Base-by-base conservation (phyloP, 257 asterid species). In the Przewalskia tangutica region DNA sequence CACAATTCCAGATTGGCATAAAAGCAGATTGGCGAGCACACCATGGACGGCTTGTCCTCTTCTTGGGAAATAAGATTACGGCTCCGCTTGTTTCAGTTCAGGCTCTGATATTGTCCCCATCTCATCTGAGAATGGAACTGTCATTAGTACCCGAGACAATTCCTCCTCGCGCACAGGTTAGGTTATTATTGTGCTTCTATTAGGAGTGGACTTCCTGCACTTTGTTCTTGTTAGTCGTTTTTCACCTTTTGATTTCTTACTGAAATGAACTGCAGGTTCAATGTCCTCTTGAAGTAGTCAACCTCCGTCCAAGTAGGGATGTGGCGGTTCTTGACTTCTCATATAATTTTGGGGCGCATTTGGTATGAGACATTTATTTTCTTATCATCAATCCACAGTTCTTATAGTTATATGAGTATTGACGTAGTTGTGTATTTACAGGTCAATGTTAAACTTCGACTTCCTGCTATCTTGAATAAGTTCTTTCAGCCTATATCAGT, bases 1-100 rank as follows among this genome's bases (percentile, higher is more conserved):
- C 56, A 54, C 83, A 50, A 77, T 84, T 80, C 81, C 89, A 95
- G 98, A 92, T 95, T 87, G 98, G 98, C 86, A 92, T 91, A 86
- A 95, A 95, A 90, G 97, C 97, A n/a, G 98, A 95, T 66, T 95
- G 98, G 98, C 90, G 95, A 83, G 92, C 91, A 38, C 97, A 91
- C 84, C 97, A 93, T 4, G 98, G 98, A 82, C 91, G 97, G 79
- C 86, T 95, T 77, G 91, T 95, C 85, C 97, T 95, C 84, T 95
- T 93, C 91, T 91, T 95, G 87, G 98, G 98, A 86, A 95, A 95
- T 86, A 95, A 95, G 89, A 95, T 91, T 86, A 88, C 88, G 50
- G 88, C 97, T 75, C 91, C 98, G 5, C 97, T 95, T 9, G 81
- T 81, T 75, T 95, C 98, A 55, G 98, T 95, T 84, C 90, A 87